phyloP scores from a whole-genome alignment of 345 rosid genomes.

The Moringa oleifera region DNA sequence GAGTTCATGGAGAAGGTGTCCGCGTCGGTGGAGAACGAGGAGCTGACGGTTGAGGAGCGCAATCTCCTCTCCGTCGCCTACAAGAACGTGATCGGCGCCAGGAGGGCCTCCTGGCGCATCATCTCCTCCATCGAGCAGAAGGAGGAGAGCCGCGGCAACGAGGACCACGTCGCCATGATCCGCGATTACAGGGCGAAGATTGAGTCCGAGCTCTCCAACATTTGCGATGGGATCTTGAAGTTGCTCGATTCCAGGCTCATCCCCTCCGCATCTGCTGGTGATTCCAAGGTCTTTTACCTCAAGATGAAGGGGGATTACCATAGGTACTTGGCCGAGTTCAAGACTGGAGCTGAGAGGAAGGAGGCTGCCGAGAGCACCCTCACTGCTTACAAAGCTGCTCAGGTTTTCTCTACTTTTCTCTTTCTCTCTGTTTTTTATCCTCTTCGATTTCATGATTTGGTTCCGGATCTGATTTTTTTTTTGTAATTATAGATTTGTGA shows the following conservation, averaged over 20 bases:
- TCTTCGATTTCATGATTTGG: neutral
- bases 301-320: conserved; percentile 96
- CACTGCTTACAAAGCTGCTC: conserved; percentile 83
- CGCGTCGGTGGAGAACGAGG: conserved; percentile 47
- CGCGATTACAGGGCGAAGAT: conserved; percentile 81
- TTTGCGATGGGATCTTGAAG: conserved; percentile 82
- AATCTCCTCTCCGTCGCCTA: conserved; percentile 96
- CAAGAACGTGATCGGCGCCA: conserved; percentile 95
- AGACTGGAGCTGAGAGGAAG: conserved; percentile 76
- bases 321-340: conserved; percentile 84
- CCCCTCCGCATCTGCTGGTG: conserved; percentile 64
- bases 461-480: neutral
- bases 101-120: conserved; percentile 89
- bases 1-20: conserved; percentile 90
- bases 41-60: conserved; percentile 78
- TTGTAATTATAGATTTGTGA: neutral
- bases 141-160: conserved; percentile 91
- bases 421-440: neutral
- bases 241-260: conserved; percentile 67
- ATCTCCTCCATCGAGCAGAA: conserved; percentile 89
- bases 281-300: conserved; percentile 80
- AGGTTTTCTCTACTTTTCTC: conserved; percentile 36
- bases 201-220: conserved; percentile 67
- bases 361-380: conserved; percentile 86
- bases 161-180: conserved; percentile 71